A percentile compares a stretch with the other conserved stretches of the same genome.
Evolutionary conservation across 441 rosid species (phyloP).

Genomic region (Erodium trifolium): DNA sequence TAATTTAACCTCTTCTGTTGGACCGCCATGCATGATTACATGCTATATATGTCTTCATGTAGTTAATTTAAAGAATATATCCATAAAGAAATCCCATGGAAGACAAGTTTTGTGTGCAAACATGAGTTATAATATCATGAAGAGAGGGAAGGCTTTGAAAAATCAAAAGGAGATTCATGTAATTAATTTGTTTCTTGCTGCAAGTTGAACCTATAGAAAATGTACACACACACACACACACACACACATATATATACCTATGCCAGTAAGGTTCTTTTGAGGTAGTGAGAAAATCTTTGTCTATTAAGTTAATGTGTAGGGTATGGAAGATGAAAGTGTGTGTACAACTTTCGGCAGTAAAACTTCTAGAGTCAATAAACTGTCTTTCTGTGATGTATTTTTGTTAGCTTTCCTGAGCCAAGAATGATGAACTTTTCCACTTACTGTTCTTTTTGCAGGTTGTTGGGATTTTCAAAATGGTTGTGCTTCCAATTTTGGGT

Average conservation of each 20-base stretch:
- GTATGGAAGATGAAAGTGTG: not conserved
- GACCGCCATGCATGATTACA: not conserved
- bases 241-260: too few relatives aligned
- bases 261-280: not conserved
- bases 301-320: too few relatives aligned
- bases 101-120: not conserved
- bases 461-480: conserved; percentile 57
- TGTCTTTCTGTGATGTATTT: too few relatives aligned
- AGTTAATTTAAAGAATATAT: not conserved
- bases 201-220: not conserved
- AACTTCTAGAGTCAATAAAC: not conserved
- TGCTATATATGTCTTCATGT: not conserved
- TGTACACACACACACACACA: too few relatives aligned
- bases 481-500: conserved; percentile 44
- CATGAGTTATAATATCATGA: not conserved
- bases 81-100: not conserved
- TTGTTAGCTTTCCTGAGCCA: too few relatives aligned
- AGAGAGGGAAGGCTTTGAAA: not conserved
- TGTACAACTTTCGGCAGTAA: conserved; percentile 4
- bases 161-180: not conserved
- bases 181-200: not conserved
- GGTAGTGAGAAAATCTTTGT: not conserved
- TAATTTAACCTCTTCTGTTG: not conserved
- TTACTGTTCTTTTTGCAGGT: conserved; percentile 25
- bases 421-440: not conserved